Base-by-base conservation (phyloP, 1,139 yeast species). In the Arxiozyma slooffiae region DNA sequence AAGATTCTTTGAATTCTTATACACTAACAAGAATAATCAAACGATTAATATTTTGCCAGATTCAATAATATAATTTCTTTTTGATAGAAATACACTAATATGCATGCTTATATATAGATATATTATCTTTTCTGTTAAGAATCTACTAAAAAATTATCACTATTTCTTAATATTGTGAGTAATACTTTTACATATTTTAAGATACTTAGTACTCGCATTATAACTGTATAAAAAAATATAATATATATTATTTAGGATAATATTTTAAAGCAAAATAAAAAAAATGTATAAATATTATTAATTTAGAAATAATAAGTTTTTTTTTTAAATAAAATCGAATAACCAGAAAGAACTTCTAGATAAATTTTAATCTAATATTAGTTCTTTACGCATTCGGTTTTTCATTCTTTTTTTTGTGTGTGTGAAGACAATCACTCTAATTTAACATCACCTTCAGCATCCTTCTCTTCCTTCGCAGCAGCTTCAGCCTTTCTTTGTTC, bases 401-500 rank as follows among this genome's bases (percentile, higher is more conserved):
- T 11, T 9, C 11, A 26, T 26, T 5, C 11, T 26, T 7, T 23
- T 26, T 9, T 26, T 26, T 26, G 7, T 6, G 3, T 30, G 11
- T 11, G 36, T 30, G 36, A 30, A 11, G n/a, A 30, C 14, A 11
- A 30, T 40, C 50, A 51, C 46, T 56, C 58, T 38, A 53, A 47
- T 38, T 58, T 54, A 30, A 48, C 53, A 40, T 55, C 59, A 45
- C 68, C 65, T 51, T 62, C 63, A 45, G 62, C 60, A 50, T 61
- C 61, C 21, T 39, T 39, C 48, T 57, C 62, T 44, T 57, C 56
- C 49, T 58, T 59, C 36, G 53, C 55, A 52, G 61, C 67, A 53
- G 65, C 63, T 48, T 63, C 67, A 54, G 68, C 67, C 62, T 68
- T 74, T 78, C 89, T 82, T 66, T 82, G 85, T 59, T 90, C 94